Percentiles rank a stretch among this genome's conserved stretches.
These are phyloP conservation scores for Exophiala aquamarina DNA, from an alignment of 2,329 filamentous ascomycete genomes.

Conservation along the genomic window DNA sequence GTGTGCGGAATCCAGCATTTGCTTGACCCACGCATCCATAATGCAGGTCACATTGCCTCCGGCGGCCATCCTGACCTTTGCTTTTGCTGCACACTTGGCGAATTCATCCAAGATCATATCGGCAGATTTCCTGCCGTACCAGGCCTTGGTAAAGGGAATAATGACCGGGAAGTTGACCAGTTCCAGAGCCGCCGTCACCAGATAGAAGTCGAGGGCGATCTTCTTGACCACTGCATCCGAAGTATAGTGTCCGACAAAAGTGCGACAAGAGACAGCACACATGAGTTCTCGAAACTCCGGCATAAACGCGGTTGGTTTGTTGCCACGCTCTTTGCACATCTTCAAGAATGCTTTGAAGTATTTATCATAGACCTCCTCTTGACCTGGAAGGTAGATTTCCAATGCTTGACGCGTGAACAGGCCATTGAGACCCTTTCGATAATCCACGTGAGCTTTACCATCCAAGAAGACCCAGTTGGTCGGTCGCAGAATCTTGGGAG, in stretches of 20 bases:
- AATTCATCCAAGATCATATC: conserved; percentile 92
- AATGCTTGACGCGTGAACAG: conserved; percentile 91
- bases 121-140: conserved; percentile 94
- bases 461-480: conserved; percentile 98
- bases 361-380: conserved; percentile 85
- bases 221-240: conserved; percentile 86
- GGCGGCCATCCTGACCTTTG: conserved; percentile 85
- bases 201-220: conserved; percentile 94
- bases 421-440: conserved; percentile 92
- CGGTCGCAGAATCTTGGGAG: conserved; percentile 86
- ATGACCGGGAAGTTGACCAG: conserved; percentile 99
- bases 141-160: conserved; percentile 89
- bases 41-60: conserved; percentile 87
- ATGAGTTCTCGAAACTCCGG: conserved; percentile 88
- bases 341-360: conserved; percentile 81
- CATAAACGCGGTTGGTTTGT: conserved; percentile 85
- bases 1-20: conserved; percentile 79
- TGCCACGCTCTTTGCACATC: conserved; percentile 69
- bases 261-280: conserved; percentile 90
- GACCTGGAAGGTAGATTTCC: conserved; percentile 82
- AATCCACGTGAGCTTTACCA: conserved; percentile 91
- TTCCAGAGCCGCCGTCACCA: conserved; percentile 92
- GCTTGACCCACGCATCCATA: conserved; percentile 90
- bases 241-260: conserved; percentile 97
- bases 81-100: conserved; percentile 86